Evolutionary conservation across 257 asterid genomes (phyloP).

Genomic region (Solanum chmielewskii): DNA sequence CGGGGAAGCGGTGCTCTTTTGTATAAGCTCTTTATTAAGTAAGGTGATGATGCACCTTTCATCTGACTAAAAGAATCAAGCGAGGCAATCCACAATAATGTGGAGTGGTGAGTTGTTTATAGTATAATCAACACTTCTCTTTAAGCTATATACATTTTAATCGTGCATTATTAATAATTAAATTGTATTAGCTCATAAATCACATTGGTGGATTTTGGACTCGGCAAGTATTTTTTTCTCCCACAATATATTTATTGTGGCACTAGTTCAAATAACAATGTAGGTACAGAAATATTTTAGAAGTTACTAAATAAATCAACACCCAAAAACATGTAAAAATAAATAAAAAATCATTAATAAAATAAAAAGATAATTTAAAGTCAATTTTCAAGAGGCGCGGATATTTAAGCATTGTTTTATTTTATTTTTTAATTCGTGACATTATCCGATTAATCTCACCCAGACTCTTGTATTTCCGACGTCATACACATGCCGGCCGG

Average conservation of each 20-base stretch:
- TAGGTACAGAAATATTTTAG: no score
- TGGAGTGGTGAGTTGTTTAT: not conserved
- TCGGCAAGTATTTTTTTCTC: no score
- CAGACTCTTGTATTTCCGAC: not conserved
- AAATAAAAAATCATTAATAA: no score
- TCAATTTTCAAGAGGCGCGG: not conserved
- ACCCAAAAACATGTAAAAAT: not conserved
- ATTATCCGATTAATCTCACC: not conserved
- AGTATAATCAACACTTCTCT: not conserved
- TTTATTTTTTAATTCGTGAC: not conserved
- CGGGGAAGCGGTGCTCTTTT: not conserved
- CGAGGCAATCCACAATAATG: not conserved
- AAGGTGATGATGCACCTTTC: not conserved
- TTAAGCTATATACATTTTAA: no score
- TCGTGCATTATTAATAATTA: no score
- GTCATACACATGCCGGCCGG: not conserved
- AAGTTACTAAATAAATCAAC: no score
- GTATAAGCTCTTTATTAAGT: no score
- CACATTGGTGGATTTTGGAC: not conserved
- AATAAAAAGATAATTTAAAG: no score
- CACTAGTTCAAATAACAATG: no score
- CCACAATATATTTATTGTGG: not conserved
- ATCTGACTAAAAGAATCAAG: not conserved
- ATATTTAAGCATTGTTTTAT: not conserved
- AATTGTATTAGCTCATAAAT: not conserved